phyloP scores from a whole-genome alignment of 2,329 filamentous ascomycete genomes.

The Cytospora mali region DNA sequence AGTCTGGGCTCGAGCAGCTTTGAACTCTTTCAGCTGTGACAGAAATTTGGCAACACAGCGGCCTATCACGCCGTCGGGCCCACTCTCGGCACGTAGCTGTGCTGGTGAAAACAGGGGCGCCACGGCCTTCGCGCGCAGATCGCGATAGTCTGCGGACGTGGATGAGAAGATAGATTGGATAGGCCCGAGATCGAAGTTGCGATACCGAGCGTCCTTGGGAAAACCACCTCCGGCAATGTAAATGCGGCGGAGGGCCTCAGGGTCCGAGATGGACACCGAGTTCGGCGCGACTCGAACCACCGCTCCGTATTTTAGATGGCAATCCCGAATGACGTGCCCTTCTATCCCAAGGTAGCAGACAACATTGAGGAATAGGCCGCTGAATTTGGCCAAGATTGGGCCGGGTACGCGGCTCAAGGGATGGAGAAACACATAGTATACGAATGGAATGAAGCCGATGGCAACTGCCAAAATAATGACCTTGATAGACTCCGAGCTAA shows the following conservation, averaged over 20 bases:
- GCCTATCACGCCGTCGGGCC: background rate
- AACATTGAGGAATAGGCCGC: too few relatives aligned
- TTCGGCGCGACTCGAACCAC: background rate
- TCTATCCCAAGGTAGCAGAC: slow-evolving; percentile 30
- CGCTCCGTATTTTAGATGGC: background rate
- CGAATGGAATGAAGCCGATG: too few relatives aligned
- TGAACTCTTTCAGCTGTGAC: background rate
- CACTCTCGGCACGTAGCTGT: background rate
- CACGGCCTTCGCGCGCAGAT: background rate
- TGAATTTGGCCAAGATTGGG: too few relatives aligned
- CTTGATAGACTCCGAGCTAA: too few relatives aligned
- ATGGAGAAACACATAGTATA: too few relatives aligned
- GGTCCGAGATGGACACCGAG: background rate
- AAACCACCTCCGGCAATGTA: background rate
- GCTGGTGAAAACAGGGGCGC: background rate
- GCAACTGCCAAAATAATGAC: too few relatives aligned
- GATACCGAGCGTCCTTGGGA: background rate
- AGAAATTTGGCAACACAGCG: background rate
- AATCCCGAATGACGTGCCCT: slow-evolving; percentile 23
- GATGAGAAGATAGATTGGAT: background rate
- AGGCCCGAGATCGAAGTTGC: background rate
- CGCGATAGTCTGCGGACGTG: background rate
- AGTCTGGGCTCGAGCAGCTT: too few relatives aligned
- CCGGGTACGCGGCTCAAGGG: too few relatives aligned
- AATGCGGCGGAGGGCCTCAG: background rate